Evolutionary conservation across 2,329 filamentous ascomycete species (phyloP), one percentile per base, ranked within the genome.

Genomic region (Clathrospora elynae): DNA sequence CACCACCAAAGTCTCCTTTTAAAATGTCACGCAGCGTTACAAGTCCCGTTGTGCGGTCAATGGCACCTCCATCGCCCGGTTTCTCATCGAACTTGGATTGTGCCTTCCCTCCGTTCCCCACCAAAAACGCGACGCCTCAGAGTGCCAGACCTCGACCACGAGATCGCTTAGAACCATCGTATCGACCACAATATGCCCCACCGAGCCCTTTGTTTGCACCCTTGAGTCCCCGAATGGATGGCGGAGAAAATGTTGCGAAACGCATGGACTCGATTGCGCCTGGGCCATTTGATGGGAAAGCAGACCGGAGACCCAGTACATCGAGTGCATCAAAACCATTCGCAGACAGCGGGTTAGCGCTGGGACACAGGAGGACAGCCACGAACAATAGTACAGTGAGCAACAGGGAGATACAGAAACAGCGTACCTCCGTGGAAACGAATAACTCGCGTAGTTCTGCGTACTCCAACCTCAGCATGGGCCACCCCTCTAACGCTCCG

Each of bases 181-280:
- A 57, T 30, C 56, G 54, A 19, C 61, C 64, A 33, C 39, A 52
- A 25, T 70, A 71, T 38, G 61, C 61, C 13, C 57, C 64, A 41
- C 57, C 67, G 11, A 64, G 61, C 35, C 63, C 68, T 10, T 51
- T 64, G 3, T 77, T 76, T 57, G 76, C 76, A 14, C 73, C 78
- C 3, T 66, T 74, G 13, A 83, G 75, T 49, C 79, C 81, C 17
- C 66, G 65, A 22, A 62, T 60, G 2, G 67, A 68, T 52, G 71
- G 63, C 12, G 71, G 68, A 44, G 71, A 66, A 34, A 74, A 67
- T 37, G 33, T 88, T 18, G 59, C 86, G 55, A 77, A 81, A 49
- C 79, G 82, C 36, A 81, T 88, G 76, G 80, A 87, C 53, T 78
- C 73, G 6, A 85, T 88, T 59, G 77, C 81, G 1, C 82, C 85